Conservation (phyloP, 768 basidiomycete genomes). For the Xerocomellus chrysenteron region DNA sequence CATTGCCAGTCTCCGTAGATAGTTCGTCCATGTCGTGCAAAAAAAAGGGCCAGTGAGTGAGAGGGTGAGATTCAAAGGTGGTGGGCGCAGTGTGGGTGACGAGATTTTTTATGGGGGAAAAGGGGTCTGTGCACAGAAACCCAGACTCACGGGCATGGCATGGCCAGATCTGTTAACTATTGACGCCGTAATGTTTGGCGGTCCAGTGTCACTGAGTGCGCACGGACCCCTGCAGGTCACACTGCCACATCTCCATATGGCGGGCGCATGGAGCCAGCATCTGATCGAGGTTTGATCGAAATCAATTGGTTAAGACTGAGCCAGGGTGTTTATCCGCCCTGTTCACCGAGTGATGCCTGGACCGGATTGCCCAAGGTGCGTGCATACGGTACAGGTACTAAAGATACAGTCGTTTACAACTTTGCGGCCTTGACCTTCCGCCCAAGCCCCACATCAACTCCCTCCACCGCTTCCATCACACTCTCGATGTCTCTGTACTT, state of each 20-base stretch:
- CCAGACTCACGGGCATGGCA: conserved; percentile 18
- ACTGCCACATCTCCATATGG: conserved; percentile 1
- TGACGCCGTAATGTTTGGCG: conserved; percentile 9
- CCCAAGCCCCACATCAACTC: neutral
- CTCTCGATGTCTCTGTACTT: conserved; percentile 55
- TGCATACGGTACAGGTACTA: neutral
- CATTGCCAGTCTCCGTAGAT: conserved; percentile 20
- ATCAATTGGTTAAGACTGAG: no score
- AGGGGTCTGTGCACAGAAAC: conserved; percentile 27
- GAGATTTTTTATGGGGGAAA: conserved; percentile 9
- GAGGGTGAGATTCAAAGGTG: neutral
- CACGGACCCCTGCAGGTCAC: conserved; percentile 7
- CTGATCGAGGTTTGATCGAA: no score
- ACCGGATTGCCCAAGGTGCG: no score
- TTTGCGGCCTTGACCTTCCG: conserved; percentile 3
- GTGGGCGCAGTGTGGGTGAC: conserved; percentile 7
- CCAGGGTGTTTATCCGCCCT: no score
- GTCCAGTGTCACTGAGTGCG: neutral
- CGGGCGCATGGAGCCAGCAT: no score
- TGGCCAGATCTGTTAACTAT: conserved; percentile 15
- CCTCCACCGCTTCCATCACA: conserved; percentile 15
- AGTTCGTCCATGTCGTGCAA: conserved; percentile 11
- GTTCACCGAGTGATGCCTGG: no score
- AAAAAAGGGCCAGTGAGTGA: neutral
- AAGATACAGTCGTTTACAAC: conserved; percentile 8